Conservation (phyloP, 257 asterid species). For the Orobanche coerulescens region DNA sequence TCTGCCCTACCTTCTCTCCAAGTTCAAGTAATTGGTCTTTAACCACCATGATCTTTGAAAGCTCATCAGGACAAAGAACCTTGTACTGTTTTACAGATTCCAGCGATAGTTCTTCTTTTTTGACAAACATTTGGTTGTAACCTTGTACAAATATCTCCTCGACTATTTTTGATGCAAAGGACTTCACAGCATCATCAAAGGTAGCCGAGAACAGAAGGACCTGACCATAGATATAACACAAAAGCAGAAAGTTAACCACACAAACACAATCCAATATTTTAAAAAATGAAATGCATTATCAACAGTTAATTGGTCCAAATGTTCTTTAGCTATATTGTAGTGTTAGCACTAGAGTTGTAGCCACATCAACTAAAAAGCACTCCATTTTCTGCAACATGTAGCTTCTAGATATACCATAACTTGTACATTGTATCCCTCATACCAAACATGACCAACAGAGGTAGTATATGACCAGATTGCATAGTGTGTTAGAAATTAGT, state of each 20-base stretch:
- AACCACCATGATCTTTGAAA: constrained; percentile 58
- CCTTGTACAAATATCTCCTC: constrained; percentile 43
- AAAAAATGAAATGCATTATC: too few species aligned
- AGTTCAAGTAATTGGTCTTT: constrained; percentile 77
- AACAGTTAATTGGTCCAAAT: too few species aligned
- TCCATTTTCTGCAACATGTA: neutral
- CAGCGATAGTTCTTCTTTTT: constrained; percentile 41
- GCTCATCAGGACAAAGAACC: constrained; percentile 89
- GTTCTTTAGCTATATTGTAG: too few species aligned
- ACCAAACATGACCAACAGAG: constrained; percentile 6
- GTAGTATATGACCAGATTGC: neutral
- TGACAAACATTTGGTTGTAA: constrained; percentile 66
- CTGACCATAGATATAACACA: constrained; percentile 24
- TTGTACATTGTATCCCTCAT: neutral
- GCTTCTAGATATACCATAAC: neutral
- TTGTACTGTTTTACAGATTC: constrained; percentile 53
- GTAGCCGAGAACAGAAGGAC: constrained; percentile 57
- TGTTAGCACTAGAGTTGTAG: too few species aligned
- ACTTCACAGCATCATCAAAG: constrained; percentile 62
- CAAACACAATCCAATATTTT: neutral
- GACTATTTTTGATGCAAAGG: constrained; percentile 43
- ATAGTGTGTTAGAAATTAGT: neutral
- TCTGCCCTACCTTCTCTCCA: constrained; percentile 83
- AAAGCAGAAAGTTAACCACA: constrained; percentile 8
- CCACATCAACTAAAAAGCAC: too few species aligned